These are phyloP conservation scores for Diaporthe amygdali DNA, from an alignment of 2,329 filamentous ascomycete genomes.

Conservation along the genomic window DNA sequence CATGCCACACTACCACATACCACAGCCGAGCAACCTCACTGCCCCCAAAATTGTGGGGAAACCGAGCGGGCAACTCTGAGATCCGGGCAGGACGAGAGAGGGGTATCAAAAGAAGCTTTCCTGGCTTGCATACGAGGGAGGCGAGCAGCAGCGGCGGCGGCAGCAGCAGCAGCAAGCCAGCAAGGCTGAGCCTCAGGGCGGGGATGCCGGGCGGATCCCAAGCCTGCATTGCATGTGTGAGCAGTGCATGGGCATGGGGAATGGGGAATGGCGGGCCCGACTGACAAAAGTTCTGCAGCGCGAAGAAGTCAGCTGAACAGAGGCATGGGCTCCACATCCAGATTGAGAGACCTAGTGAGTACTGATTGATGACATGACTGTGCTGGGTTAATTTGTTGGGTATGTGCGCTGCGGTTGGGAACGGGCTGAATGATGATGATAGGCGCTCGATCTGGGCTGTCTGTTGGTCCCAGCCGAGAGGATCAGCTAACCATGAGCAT, in stretches of 20 bases:
- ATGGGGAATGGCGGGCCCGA: no score
- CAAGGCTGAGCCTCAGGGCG: constrained; percentile 16
- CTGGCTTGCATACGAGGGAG: not conserved
- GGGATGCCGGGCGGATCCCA: not conserved
- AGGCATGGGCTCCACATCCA: not conserved
- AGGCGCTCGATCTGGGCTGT: no score
- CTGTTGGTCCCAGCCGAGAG: not conserved
- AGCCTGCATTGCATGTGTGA: not conserved
- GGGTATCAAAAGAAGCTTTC: constrained; percentile 8
- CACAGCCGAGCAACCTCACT: not conserved
- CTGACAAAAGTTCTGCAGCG: constrained; percentile 3
- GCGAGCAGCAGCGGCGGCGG: not conserved
- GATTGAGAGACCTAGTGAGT: not conserved
- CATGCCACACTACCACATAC: not conserved
- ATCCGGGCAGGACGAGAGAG: not conserved
- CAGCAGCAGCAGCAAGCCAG: not conserved
- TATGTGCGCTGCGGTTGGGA: no score
- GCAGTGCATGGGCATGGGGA: not conserved
- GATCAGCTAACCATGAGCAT: not conserved
- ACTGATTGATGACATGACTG: not conserved
- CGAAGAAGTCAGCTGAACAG: not conserved
- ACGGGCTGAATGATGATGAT: no score
- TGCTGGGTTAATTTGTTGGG: not conserved
- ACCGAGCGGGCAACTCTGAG: no score
- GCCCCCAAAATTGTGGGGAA: not conserved